Percentiles rank a stretch among this genome's conserved stretches.
phyloP scores from a whole-genome alignment of 129 eudicot genomes.

The Flaveria trinervia region DNA sequence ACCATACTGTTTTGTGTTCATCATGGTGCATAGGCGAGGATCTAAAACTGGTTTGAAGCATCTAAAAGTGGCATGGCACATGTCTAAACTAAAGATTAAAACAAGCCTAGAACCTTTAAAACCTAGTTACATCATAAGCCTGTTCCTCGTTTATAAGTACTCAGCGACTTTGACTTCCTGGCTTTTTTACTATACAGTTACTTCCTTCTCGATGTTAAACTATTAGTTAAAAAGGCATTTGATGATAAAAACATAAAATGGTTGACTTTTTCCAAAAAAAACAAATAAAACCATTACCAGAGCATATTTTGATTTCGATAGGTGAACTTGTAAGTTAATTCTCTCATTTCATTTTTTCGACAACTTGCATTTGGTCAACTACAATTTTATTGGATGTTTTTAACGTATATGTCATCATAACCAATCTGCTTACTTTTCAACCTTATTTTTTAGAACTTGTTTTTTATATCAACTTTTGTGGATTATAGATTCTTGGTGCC shows the following conservation, averaged over 20 bases:
- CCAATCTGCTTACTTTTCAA: slow-evolving; percentile 29
- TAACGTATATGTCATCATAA: slow-evolving; percentile 16
- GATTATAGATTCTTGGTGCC: slow-evolving; percentile 70
- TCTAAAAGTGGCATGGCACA: too few relatives aligned
- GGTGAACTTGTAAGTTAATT: slow-evolving; percentile 1
- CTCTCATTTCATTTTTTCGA: neutral
- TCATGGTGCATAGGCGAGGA: too few relatives aligned
- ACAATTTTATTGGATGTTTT: slow-evolving; percentile 16
- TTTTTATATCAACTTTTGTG: slow-evolving; percentile 4
- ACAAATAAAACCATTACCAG: neutral
- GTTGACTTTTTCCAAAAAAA: slow-evolving; percentile 20
- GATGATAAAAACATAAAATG: slow-evolving; percentile 9
- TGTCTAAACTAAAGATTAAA: too few relatives aligned
- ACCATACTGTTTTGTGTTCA: too few relatives aligned
- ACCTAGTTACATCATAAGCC: too few relatives aligned
- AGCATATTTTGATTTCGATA: slow-evolving; percentile 23
- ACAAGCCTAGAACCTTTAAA: too few relatives aligned
- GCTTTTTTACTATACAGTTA: neutral
- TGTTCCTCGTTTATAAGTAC: too few relatives aligned
- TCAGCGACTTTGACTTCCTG: too few relatives aligned
- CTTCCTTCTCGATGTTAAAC: neutral
- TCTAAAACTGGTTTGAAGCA: too few relatives aligned
- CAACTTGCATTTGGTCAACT: slow-evolving; percentile 26
- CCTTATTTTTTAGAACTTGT: neutral
- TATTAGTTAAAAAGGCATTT: neutral